Evolutionary conservation across 805 yeast genomes (phyloP).

Genomic region (Metschnikowia picachoensis): DNA sequence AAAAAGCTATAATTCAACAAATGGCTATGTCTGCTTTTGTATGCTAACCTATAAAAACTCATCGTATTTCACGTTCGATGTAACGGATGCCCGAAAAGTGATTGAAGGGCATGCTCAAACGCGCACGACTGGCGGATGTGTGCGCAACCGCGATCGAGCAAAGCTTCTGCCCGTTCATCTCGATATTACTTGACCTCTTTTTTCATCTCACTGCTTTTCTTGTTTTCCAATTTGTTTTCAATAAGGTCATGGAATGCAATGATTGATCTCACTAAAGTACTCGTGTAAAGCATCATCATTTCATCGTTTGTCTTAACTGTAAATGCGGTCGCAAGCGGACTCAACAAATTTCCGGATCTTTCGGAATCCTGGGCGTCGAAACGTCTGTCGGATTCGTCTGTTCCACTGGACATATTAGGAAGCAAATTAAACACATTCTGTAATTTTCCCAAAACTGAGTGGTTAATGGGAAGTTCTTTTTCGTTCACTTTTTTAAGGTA

Average conservation of each 20-base stretch:
- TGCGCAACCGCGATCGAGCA: too few relatives aligned
- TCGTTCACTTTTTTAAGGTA: conserved; percentile 73
- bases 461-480: conserved; percentile 80
- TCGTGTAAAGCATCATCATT: conserved; percentile 87
- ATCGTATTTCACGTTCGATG: background rate
- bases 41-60: conserved; percentile 20
- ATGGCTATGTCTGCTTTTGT: conserved; percentile 21
- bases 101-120: too few relatives aligned
- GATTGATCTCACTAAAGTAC: conserved; percentile 87
- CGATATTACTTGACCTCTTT: conserved; percentile 1
- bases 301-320: conserved; percentile 94
- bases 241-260: conserved; percentile 95
- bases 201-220: conserved; percentile 24
- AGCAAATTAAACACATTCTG: conserved; percentile 93
- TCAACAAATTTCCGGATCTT: conserved; percentile 25
- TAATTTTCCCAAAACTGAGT: conserved; percentile 82
- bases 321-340: conserved; percentile 71
- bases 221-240: conserved; percentile 90
- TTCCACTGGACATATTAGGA: conserved; percentile 60
- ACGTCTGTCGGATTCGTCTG: conserved; percentile 13
- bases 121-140: too few relatives aligned
- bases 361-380: conserved; percentile 6
- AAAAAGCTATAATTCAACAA: conserved; percentile 32
- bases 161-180: background rate
- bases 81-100: too few relatives aligned